These are phyloP conservation scores for Trifolium pratense DNA, from an alignment of 306 rosid genomes.

Conservation along the genomic window DNA sequence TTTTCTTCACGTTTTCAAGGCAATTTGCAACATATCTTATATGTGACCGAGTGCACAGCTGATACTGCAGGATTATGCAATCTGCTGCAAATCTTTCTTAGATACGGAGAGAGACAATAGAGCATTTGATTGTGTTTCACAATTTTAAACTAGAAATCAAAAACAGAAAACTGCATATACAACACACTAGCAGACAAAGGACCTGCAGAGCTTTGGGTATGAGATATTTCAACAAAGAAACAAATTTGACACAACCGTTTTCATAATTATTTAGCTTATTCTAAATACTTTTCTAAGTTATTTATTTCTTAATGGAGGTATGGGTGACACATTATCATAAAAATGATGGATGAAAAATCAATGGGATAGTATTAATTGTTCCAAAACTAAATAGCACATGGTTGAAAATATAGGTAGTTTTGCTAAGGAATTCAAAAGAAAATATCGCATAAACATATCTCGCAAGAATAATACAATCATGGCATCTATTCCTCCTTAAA, in stretches of 20 bases:
- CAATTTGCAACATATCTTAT: too few relatives aligned
- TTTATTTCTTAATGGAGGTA: conserved; percentile 15
- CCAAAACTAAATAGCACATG: conserved; percentile 12
- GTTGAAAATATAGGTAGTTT: conserved; percentile 12
- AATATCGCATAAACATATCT: conserved; percentile 22
- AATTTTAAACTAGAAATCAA: conserved; percentile 12
- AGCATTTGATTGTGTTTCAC: neutral
- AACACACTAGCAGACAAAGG: too few relatives aligned
- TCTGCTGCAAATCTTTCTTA: conserved; percentile 27
- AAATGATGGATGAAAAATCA: conserved; percentile 15
- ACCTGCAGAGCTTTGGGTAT: conserved; percentile 13
- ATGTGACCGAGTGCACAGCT: neutral
- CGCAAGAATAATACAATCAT: conserved; percentile 8
- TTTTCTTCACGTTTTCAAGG: too few relatives aligned
- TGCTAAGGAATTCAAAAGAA: conserved; percentile 21
- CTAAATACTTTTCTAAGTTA: conserved; percentile 19
- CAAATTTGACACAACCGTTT: conserved; percentile 25
- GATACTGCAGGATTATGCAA: conserved; percentile 15
- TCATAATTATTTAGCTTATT: conserved; percentile 11
- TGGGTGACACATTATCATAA: conserved; percentile 14
- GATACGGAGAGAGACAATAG: neutral
- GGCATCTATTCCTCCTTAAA: conserved; percentile 25
- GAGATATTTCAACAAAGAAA: conserved; percentile 24
- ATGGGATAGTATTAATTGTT: neutral
- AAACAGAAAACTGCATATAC: conserved; percentile 27